Evolutionary conservation across 1,139 yeast genomes (phyloP).

Genomic region (Scheffersomyces cryptocercus): DNA sequence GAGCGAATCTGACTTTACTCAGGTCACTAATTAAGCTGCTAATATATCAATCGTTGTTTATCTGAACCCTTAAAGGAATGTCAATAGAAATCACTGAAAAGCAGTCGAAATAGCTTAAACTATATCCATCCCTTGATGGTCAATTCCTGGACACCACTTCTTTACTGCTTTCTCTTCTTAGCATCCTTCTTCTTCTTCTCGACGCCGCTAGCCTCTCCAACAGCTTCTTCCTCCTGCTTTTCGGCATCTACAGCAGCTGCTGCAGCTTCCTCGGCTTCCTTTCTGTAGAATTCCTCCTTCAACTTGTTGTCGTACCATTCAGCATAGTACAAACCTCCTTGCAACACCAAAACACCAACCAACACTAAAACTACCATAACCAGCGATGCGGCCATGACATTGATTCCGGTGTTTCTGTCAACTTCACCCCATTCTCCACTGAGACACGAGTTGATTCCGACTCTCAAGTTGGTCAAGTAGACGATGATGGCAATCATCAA

Average conservation of each 20-base stretch:
- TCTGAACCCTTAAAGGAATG: no score
- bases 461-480: conserved; percentile 81
- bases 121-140: no score
- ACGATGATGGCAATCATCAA: conserved; percentile 72
- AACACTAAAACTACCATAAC: conserved; percentile 72
- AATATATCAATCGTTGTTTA: no score
- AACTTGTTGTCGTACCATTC: conserved; percentile 68
- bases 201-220: conserved; percentile 11
- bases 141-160: no score
- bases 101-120: no score
- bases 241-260: conserved; percentile 11
- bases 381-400: conserved; percentile 89
- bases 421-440: conserved; percentile 93
- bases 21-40: no score
- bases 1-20: no score
- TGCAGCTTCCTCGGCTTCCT: conserved; percentile 36
- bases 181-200: conserved; percentile 12
- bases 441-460: conserved; percentile 72
- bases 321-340: conserved; percentile 89
- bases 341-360: conserved; percentile 77
- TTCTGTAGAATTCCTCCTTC: conserved; percentile 49
- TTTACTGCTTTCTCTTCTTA: conserved; percentile 10
- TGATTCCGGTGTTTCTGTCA: conserved; percentile 78
- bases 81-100: no score
- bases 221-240: conserved; percentile 7